phyloP scores from a whole-genome alignment of 1,139 yeast genomes.

The Saccharomyces hybrid region DNA sequence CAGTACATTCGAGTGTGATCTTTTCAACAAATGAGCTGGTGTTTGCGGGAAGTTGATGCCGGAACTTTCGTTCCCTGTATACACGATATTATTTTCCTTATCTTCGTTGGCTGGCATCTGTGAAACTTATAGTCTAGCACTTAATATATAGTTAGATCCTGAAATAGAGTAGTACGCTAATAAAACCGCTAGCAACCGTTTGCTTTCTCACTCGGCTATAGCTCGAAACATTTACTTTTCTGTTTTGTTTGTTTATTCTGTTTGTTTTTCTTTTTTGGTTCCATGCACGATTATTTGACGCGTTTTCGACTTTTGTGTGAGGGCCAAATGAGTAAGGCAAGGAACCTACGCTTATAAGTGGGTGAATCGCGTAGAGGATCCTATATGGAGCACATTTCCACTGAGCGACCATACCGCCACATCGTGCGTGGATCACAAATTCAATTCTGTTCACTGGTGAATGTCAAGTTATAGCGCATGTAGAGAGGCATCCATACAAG shows the following conservation, averaged over 20 bases:
- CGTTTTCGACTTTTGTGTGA: not conserved
- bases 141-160: not conserved
- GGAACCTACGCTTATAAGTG: not conserved
- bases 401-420: no score
- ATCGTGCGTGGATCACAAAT: no score
- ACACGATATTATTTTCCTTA: constrained; percentile 19
- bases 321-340: not conserved
- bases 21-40: constrained; percentile 20
- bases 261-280: constrained; percentile 28
- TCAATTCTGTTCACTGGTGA: no score
- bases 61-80: constrained; percentile 3
- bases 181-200: not conserved
- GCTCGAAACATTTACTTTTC: not conserved
- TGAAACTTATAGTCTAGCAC: not conserved
- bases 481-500: not conserved
- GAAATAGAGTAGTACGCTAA: not conserved
- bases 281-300: constrained; percentile 1
- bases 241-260: not conserved
- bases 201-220: not conserved
- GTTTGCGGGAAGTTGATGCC: constrained; percentile 14
- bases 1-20: constrained; percentile 17
- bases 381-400: no score
- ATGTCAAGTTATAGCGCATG: no score
- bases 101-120: constrained; percentile 3
- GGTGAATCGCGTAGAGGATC: no score